Base-by-base conservation (phyloP, 257 asterid species). In the Solanum ossicruentum region DNA sequence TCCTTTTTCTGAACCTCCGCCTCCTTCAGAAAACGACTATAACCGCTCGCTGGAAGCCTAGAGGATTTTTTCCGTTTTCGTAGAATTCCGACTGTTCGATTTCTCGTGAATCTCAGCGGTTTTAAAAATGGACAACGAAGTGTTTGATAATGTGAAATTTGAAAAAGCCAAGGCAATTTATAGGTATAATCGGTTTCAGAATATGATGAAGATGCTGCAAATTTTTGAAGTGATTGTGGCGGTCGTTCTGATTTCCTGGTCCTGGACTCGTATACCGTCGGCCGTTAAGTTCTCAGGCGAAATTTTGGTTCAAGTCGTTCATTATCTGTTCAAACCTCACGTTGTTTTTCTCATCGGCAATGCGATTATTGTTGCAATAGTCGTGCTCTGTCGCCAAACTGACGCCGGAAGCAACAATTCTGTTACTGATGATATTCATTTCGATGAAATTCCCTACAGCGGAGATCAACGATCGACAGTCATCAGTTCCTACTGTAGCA, bases 301-400 rank as follows among this genome's bases (percentile, higher is more conserved):
- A 2, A 26, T 47, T 81, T 21, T 86, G 55, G 41, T 88, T 3
- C 84, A 85, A 20, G 2, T 89, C 71, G 85, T 89, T 17, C 17
- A 83, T 6, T 89, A 84, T 72, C 69, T 94, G n/a, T 79, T 90
- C 83, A 95, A 93, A 83, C 94, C 93, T 87, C 98, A 90, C 92
- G 89, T 93, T 16, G 98, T 93, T 81, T 96, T 96, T 84, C 85
- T 96, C 58, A 91, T 96, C 89, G 98, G 97, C 7, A 96, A 94
- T 88, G 89, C 84, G 18, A 93, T 94, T 18, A 88, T 96, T 23
- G 88, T 88, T 3, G 52, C 84, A 55, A 83, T 96, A 8, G 86
- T 91, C 77, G 81, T 91, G 4, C 91, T 93, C 11, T 91, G 92
- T 79, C 93, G 95, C 80, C 89, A 58, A 8, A 87, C 41, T 85